A percentile compares a stretch with the other conserved stretches of the same genome.
Evolutionary conservation across 1,139 yeast genomes (phyloP).

Genomic region (Arxiozyma telluris): DNA sequence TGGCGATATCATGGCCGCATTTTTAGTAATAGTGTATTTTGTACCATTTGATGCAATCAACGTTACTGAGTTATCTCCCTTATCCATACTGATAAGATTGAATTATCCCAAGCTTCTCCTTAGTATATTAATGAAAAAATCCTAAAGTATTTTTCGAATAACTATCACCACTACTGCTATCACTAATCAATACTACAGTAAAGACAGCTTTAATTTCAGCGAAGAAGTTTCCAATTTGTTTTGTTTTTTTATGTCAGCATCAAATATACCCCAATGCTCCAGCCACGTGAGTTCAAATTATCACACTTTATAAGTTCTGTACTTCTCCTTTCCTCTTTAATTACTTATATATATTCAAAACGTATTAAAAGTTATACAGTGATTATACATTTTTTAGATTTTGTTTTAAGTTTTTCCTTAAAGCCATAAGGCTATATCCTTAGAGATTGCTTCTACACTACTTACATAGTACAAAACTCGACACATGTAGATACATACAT

Average conservation of each 20-base stretch:
- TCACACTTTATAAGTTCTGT: background rate
- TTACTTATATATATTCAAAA: background rate
- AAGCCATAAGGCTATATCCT: background rate
- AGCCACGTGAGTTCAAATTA: background rate
- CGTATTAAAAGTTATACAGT: background rate
- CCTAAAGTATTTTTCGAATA: background rate
- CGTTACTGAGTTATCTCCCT: slow-evolving; percentile 35
- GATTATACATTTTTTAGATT: background rate
- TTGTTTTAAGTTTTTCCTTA: background rate
- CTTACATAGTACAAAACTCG: background rate
- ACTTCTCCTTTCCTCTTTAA: background rate
- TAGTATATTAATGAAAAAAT: background rate
- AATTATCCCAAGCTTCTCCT: background rate
- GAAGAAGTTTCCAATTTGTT: too few species aligned
- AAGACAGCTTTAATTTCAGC: background rate
- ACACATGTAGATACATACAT: too few species aligned
- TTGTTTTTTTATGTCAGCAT: background rate
- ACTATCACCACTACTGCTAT: background rate
- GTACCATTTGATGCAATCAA: slow-evolving; percentile 70
- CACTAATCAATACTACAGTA: background rate
- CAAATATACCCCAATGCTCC: background rate
- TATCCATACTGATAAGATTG: background rate
- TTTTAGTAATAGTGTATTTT: slow-evolving; percentile 54
- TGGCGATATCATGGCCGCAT: slow-evolving; percentile 78
- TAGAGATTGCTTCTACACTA: background rate